Base-by-base conservation (phyloP, 495 filamentous ascomycete species). In the Lepraria neglecta region DNA sequence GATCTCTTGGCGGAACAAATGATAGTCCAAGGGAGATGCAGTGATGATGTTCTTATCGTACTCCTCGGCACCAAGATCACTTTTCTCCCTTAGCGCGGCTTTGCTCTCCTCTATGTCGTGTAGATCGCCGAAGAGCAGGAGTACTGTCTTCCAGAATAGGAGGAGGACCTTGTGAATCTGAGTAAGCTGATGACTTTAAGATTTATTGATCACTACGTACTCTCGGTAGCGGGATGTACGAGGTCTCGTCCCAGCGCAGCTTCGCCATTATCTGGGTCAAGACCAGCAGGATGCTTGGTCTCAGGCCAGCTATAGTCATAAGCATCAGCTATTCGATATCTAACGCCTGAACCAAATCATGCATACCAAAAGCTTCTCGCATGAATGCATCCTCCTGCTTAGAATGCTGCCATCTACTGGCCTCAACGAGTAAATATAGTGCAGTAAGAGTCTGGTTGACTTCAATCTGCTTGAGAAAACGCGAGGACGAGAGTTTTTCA, bases 1-100 rank as follows among this genome's bases (percentile, higher is more conserved):
- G 65, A 98, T 91, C 72, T 98, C 94, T 71, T 97, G 92, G 30
- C 95, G 85, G 69, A 98, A 98, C 14, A 90, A 78, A 69, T 97
- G 92, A 68, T 98, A 98, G 68, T 98, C 95, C 11, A 98, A 78
- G 14, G 95, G 94, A 11, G 92, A 96, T 6, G 94, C 91, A 1
- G 86, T 95, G 59, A 98, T 90, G 43, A 90, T 73, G 72, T 72
- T 75, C 71, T 66, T 77, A 64, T 54, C 73, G 68, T 24, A 69
- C 43, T 70, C 68, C 42, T 75, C 71, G 35, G 75, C 70, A 33
- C 72, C 65, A 7, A 69, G 62, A 11, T 72, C 67, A 33, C 71
- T 63, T 19, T 67, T 62, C 21, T 77, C 73, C 54, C 77, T 74
- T 24, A 82, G 61, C 15, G 64, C 83, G 58, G 77, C 75, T 71